Conservation (phyloP, 1,284 basidiomycete species). For the Grifola frondosa region DNA sequence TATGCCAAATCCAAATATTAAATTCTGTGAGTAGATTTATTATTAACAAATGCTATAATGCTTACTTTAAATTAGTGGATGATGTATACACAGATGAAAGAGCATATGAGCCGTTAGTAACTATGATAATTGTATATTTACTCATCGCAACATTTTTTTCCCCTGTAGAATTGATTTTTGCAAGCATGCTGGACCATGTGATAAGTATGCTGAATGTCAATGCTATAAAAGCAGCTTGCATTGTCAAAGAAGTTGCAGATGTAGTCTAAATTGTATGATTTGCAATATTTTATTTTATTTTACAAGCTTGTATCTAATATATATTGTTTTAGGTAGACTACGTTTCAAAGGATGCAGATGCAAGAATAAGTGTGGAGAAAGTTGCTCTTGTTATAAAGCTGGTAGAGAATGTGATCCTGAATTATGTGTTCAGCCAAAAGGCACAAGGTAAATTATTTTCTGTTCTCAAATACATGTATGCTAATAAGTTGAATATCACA, state of each 20-base stretch:
- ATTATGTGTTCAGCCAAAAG: conserved; percentile 32
- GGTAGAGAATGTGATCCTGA: conserved; percentile 45
- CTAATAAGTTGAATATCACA: neutral
- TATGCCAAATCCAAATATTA: neutral
- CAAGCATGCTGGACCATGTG: conserved; percentile 41
- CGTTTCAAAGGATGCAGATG: conserved; percentile 44
- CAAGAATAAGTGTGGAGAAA: conserved; percentile 7
- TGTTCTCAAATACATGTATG: conserved; percentile 4
- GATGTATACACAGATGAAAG: neutral
- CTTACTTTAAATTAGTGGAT: neutral
- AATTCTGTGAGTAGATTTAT: neutral
- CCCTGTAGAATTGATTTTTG: conserved; percentile 36
- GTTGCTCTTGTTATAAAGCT: conserved; percentile 36
- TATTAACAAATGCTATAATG: neutral
- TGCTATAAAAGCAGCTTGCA: conserved; percentile 29
- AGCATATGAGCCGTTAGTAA: conserved; percentile 2
- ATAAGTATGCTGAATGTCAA: conserved; percentile 26
- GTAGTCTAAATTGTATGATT: conserved; percentile 32
- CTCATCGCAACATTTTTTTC: neutral
- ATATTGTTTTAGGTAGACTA: conserved; percentile 40
- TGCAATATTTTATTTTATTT: neutral
- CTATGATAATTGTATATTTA: neutral
- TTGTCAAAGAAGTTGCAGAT: conserved; percentile 25
- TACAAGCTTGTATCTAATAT: neutral
- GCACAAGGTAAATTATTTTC: conserved; percentile 30